Percentiles rank a stretch among this genome's conserved stretches.
Conservation (phyloP, 1,139 yeast genomes). For the Blastobotrys arbuscula region DNA sequence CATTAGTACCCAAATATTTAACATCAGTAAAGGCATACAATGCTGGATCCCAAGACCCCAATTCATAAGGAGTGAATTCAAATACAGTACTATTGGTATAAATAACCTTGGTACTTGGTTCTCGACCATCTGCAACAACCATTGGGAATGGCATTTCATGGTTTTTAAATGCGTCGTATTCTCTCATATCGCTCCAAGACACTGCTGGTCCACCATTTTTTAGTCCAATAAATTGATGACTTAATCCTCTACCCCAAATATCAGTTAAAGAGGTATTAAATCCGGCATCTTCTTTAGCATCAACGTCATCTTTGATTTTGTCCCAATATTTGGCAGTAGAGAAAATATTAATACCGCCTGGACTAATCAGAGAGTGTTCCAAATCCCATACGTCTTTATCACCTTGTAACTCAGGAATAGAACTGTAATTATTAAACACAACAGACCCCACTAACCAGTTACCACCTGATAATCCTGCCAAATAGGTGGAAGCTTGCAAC, state of each 20-base stretch:
- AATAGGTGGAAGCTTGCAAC: conserved; percentile 69
- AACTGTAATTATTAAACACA: conserved; percentile 75
- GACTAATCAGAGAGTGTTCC: conserved; percentile 52
- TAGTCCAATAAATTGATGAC: conserved; percentile 64
- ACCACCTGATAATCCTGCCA: conserved; percentile 86
- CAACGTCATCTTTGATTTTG: conserved; percentile 47
- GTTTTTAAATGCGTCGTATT: conserved; percentile 48
- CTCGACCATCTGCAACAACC: conserved; percentile 77
- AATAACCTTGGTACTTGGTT: conserved; percentile 48
- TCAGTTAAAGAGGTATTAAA: conserved; percentile 77
- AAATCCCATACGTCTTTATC: conserved; percentile 74
- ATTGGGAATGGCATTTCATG: conserved; percentile 87
- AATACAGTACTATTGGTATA: conserved; percentile 71
- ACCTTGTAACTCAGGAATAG: conserved; percentile 52
- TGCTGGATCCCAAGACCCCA: conserved; percentile 85
- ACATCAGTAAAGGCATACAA: conserved; percentile 65
- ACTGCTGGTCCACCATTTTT: conserved; percentile 58
- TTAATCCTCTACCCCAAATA: conserved; percentile 85
- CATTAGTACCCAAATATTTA: conserved; percentile 67
- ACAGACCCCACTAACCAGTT: conserved; percentile 85
- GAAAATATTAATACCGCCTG: conserved; percentile 66
- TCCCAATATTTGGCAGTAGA: conserved; percentile 60
- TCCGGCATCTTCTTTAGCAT: conserved; percentile 67
- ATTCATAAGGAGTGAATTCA: conserved; percentile 78
- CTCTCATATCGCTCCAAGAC: conserved; percentile 60